phyloP scores from a whole-genome alignment of 208 protist species.

The Leishmania martiniquensis region DNA sequence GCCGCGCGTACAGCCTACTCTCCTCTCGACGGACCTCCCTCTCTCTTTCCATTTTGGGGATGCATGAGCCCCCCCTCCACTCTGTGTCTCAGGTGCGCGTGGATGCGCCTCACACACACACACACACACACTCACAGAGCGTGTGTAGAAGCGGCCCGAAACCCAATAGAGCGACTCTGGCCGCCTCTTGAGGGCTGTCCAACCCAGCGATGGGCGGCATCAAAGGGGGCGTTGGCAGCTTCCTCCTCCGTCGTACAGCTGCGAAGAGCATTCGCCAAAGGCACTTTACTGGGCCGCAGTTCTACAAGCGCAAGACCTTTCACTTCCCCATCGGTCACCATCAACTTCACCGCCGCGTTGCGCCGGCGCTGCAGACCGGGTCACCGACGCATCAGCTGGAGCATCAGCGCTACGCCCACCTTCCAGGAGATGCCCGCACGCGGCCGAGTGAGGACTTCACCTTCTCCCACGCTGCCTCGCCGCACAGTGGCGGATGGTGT shows the following conservation, averaged over 20 bases:
- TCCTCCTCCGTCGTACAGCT: constrained; percentile 69
- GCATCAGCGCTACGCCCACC: constrained; percentile 60
- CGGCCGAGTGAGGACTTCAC: constrained; percentile 76
- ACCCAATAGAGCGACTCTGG: no score
- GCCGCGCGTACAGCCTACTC: not conserved
- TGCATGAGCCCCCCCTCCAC: no score
- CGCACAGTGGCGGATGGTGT: not conserved
- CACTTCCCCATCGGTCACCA: constrained; percentile 64
- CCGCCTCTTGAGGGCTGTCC: not conserved
- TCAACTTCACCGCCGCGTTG: constrained; percentile 71
- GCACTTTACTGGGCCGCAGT: constrained; percentile 81
- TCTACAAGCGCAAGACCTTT: constrained; percentile 80
- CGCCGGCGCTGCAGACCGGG: constrained; percentile 40
- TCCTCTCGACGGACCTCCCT: not conserved
- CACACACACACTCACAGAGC: not conserved
- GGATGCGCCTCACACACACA: not conserved
- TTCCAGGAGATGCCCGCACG: constrained; percentile 67
- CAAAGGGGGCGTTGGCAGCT: constrained; percentile 80
- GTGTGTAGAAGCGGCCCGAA: not conserved
- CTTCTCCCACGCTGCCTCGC: constrained; percentile 19
- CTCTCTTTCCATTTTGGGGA: not conserved
- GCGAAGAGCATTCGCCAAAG: constrained; percentile 73
- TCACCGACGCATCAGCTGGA: constrained; percentile 74
- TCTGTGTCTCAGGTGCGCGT: not conserved
- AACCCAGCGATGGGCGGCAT: constrained; percentile 47